A percentile compares a stretch with the other conserved stretches of the same genome.
These are phyloP conservation scores for Neoboletus magnificus DNA, from an alignment of 768 basidiomycete species.

Conservation along the genomic window DNA sequence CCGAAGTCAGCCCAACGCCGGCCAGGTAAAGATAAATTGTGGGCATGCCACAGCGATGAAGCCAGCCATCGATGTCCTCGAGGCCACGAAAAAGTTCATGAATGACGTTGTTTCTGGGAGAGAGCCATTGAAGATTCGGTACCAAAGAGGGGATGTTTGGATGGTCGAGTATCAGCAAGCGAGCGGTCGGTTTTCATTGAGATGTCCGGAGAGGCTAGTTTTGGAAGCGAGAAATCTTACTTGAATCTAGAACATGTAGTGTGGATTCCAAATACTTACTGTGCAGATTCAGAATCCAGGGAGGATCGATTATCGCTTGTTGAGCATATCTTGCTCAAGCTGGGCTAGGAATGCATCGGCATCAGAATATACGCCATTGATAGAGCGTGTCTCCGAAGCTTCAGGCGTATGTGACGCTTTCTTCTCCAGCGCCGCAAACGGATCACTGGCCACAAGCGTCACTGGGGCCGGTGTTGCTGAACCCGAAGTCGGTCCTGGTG, in stretches of 20 bases:
- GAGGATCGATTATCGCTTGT: conserved; percentile 3
- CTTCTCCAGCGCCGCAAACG: conserved; percentile 50
- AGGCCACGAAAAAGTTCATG: conserved; percentile 43
- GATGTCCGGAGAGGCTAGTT: conserved; percentile 49
- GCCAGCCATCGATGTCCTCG: conserved; percentile 46
- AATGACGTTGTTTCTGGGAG: conserved; percentile 42
- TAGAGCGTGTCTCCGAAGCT: conserved; percentile 25
- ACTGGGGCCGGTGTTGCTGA: background rate
- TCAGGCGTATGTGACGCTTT: conserved; percentile 24
- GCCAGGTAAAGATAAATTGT: conserved; percentile 42
- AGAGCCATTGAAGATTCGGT: conserved; percentile 35
- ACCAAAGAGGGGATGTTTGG: conserved; percentile 35
- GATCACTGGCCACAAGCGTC: conserved; percentile 34
- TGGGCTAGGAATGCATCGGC: conserved; percentile 68
- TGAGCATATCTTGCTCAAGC: conserved; percentile 59
- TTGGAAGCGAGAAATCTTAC: conserved; percentile 31
- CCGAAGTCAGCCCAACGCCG: conserved; percentile 18
- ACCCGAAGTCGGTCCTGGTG: background rate
- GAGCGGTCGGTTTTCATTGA: conserved; percentile 41
- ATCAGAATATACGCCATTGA: conserved; percentile 7
- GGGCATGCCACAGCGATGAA: conserved; percentile 47
- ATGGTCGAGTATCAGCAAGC: conserved; percentile 44
- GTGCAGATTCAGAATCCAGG: background rate
- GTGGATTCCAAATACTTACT: background rate
- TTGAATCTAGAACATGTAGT: background rate